Base-by-base conservation (phyloP, 1,139 yeast genomes). In the Komagataea norvegica region DNA sequence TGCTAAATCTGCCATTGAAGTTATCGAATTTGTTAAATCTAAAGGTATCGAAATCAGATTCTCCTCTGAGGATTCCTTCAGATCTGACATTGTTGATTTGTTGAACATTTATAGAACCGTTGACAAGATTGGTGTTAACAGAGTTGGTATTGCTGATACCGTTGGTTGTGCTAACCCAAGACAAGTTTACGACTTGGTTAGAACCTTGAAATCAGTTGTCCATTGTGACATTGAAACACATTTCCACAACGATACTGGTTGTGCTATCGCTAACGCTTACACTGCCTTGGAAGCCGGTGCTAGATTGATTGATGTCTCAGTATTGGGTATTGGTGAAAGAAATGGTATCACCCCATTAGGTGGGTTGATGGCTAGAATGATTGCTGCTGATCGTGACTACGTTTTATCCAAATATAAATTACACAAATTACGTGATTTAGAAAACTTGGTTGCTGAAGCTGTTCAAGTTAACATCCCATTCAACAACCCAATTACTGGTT, bases 111-210 rank as follows among this genome's bases (percentile, higher is more conserved):
- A 91, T 72, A 84, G 91, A 67, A 88, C 97, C 23, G 98, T 91
- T 47, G 95, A 86, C 70, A 86, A 88, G 73, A 88, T 91, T 54
- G 98, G 98, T 57, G 97, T 91, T 42, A 88, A 91, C 73, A 82
- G 98, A 68, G 96, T 91, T 39, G 98, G 98, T 72, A 91, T 91
- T 68, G 97, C 98, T 47, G 98, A 91, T 66, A 91, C 98, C 34
- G 97, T 91, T 45, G 98, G 98, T 36, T 86, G 97, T 64, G 98
- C 98, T 47, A 91, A 89, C 71, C 98, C 98, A 57, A 81, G 98
- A 71, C 97, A 91, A 68, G 98, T 91, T 42, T 91, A 89, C 64
- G 97, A 91, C 68, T 77, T 91, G 57, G 94, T 91, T 48, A 80
- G 93, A 62, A 91, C 97, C 31, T 79, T 91, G 63, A 85, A 82